Evolutionary conservation across 768 basidiomycete species (phyloP).

Genomic region (Suillus tomentosus): DNA sequence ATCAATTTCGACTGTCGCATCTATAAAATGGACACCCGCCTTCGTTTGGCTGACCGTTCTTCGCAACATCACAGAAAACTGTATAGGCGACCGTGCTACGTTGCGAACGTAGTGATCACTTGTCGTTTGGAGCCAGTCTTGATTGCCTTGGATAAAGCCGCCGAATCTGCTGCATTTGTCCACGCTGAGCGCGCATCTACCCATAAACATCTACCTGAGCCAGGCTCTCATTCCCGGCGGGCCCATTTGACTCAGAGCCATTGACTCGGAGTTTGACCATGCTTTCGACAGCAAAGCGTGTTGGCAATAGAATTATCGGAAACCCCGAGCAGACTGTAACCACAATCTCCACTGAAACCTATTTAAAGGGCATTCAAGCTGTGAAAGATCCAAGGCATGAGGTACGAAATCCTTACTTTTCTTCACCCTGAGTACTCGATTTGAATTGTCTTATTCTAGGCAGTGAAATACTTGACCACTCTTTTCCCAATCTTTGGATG

Average conservation of each 20-base stretch:
- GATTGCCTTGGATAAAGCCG: too few species aligned
- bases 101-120: too few species aligned
- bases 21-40: neutral
- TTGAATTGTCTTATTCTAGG: constrained; percentile 37
- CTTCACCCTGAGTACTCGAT: neutral
- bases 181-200: neutral
- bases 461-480: constrained; percentile 59
- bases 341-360: constrained; percentile 60
- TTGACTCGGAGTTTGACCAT: constrained; percentile 26
- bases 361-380: constrained; percentile 38
- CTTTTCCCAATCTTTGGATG: constrained; percentile 87
- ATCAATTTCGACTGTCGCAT: neutral
- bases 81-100: too few species aligned
- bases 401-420: constrained; percentile 35
- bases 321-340: constrained; percentile 63
- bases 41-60: neutral
- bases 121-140: too few species aligned
- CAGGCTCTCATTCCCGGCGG: neutral
- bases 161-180: neutral
- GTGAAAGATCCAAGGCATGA: constrained; percentile 47
- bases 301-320: constrained; percentile 59
- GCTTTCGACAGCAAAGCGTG: constrained; percentile 43
- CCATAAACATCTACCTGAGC: neutral
- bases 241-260: neutral
- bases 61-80: neutral